phyloP scores from a whole-genome alignment of 805 yeast genomes.

The Sungouiozyma ichnusensis region DNA sequence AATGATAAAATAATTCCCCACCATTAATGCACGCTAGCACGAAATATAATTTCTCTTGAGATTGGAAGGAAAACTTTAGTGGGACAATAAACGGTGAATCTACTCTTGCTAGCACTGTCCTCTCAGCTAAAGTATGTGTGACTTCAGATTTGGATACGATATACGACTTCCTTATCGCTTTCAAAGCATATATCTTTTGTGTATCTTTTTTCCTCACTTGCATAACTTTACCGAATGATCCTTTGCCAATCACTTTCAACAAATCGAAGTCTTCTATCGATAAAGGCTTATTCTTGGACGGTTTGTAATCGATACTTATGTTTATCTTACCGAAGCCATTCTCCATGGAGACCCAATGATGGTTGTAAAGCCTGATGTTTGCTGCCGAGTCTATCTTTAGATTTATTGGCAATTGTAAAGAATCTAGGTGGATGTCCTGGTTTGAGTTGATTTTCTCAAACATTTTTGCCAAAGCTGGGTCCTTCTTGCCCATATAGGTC shows the following conservation, averaged over 20 bases:
- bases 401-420: constrained; percentile 51
- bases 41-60: constrained; percentile 87
- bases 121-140: constrained; percentile 90
- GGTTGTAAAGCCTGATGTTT: constrained; percentile 53
- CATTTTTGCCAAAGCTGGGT: constrained; percentile 20
- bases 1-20: constrained; percentile 90
- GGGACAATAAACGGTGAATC: constrained; percentile 95
- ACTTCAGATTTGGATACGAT: constrained; percentile 92
- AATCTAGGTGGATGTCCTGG: constrained; percentile 69
- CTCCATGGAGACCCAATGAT: constrained; percentile 40
- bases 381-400: constrained; percentile 40
- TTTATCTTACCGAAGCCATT: constrained; percentile 42
- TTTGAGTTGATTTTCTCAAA: constrained; percentile 31
- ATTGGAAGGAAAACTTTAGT: constrained; percentile 87
- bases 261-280: constrained; percentile 87
- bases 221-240: constrained; percentile 98
- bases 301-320: constrained; percentile 59
- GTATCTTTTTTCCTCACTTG: constrained; percentile 96
- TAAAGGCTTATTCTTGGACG: constrained; percentile 54
- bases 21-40: constrained; percentile 93
- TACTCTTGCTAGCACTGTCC: constrained; percentile 88
- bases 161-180: constrained; percentile 88
- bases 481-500: constrained; percentile 19
- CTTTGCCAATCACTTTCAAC: constrained; percentile 92
- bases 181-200: constrained; percentile 85